Percentiles rank a stretch among this genome's conserved stretches.
phyloP scores from a whole-genome alignment of 2,329 filamentous ascomycete genomes.

The Fusarium guadeloupense region DNA sequence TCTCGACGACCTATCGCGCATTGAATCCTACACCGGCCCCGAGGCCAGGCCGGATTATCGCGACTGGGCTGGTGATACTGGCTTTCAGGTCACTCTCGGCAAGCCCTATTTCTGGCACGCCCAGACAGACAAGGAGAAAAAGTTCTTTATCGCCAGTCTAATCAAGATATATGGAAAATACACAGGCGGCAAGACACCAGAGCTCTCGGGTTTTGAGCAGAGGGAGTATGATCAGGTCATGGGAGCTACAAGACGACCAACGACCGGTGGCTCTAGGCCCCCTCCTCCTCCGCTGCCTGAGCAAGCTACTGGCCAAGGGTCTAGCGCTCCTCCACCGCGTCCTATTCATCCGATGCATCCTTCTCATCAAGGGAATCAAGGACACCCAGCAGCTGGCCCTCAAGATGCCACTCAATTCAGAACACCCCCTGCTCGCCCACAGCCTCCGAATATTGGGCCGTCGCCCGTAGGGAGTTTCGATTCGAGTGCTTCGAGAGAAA shows the following conservation, averaged over 20 bases:
- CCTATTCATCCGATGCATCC: slow-evolving; percentile 28
- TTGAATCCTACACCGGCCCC: slow-evolving; percentile 81
- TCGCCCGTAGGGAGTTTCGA: slow-evolving; percentile 65
- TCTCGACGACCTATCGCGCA: slow-evolving; percentile 84
- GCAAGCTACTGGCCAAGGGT: slow-evolving; percentile 27
- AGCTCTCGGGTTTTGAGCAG: slow-evolving; percentile 83
- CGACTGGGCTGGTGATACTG: slow-evolving; percentile 83
- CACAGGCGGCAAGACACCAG: slow-evolving; percentile 83
- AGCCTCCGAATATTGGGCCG: slow-evolving; percentile 52
- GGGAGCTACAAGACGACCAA: slow-evolving; percentile 61
- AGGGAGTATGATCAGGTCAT: slow-evolving; percentile 80
- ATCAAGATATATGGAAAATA: slow-evolving; percentile 98
- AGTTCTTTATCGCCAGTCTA: slow-evolving; percentile 96
- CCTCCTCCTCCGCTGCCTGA: slow-evolving; percentile 44
- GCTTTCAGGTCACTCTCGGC: slow-evolving; percentile 87
- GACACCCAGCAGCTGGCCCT: slow-evolving; percentile 27
- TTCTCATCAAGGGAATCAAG: slow-evolving; percentile 17
- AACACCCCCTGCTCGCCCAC: slow-evolving; percentile 45
- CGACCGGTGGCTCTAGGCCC: slow-evolving; percentile 33
- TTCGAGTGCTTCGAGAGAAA: slow-evolving; percentile 53
- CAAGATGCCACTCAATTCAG: slow-evolving; percentile 44
- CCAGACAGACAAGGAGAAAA: slow-evolving; percentile 93
- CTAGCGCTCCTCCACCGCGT: slow-evolving; percentile 30
- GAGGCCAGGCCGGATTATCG: slow-evolving; percentile 66
- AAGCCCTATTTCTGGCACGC: slow-evolving; percentile 99